Evolutionary conservation across 257 asterid species (phyloP), one percentile per base, ranked within the genome.

Genomic region (Nicotiana tomentosiformis): DNA sequence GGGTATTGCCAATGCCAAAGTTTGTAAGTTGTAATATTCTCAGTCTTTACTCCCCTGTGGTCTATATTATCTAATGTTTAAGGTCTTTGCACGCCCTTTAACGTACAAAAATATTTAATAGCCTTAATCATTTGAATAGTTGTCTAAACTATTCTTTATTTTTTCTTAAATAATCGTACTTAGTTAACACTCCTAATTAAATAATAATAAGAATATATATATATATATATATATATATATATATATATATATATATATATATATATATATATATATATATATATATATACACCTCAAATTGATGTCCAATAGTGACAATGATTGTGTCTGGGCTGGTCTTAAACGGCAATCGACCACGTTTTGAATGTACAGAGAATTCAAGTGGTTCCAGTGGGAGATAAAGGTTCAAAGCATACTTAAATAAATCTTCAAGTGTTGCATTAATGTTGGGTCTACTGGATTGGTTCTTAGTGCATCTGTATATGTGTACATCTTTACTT

Each of bases 351-450:
- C 82, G 61, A 65, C 78, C 85, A 20, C 17, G 11, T 10, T 81
- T 78, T 4, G 84, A 58, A 7, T 77, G 77, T 55, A 55, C 37
- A 77, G 57, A 66, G 37, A 77, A 70, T 82, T 89, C 90, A 26
- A 85, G 68, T 0, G 89, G 66, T 26, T 86, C 90, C 1, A 91
- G 87, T 74, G 87, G 84, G 61, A 91, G 92, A 82, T 87, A 88
- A 84, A 91, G 87, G 80, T 87, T 84, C 66, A 91, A 70, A 66
- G 93, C 88, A 82, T 83, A 89, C 32, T 84, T 85, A 12, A 26
- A 56, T 64, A 93, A 83, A 81, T 88, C 87, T 82, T 70, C 76
- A 77, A 32, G 69, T 58, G 56, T 82, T 57, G 82, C 66, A 29
- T 55, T 29, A 29, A 29, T 81, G 53, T 39, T 46, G 14, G 37